Percentiles rank a stretch among this genome's conserved stretches.
These are phyloP conservation scores for Cenococcum geophilum DNA, from an alignment of 495 filamentous ascomycete genomes.

Conservation along the genomic window DNA sequence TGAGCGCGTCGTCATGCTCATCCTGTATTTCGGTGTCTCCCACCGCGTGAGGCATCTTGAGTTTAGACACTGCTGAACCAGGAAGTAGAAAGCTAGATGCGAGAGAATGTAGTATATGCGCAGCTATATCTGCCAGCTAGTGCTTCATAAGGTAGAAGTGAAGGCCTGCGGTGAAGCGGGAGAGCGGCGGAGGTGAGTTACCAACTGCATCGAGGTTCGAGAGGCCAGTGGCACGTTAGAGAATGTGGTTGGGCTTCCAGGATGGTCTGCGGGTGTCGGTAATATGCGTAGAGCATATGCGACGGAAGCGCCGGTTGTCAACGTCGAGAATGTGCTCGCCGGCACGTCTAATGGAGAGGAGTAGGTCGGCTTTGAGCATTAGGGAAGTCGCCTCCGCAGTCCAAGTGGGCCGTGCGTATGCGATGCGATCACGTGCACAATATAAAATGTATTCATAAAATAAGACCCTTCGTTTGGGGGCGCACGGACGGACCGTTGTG, in stretches of 20 bases:
- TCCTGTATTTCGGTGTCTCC: conserved; percentile 9
- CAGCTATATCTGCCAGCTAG: not conserved
- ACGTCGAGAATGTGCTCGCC: not conserved
- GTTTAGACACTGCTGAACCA: too few species aligned
- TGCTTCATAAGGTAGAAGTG: not conserved
- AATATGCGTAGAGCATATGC: not conserved
- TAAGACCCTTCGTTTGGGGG: too few species aligned
- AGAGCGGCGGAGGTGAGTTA: not conserved
- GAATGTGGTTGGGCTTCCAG: not conserved
- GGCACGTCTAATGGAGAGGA: not conserved
- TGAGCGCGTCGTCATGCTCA: conserved; percentile 15
- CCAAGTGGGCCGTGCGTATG: not conserved
- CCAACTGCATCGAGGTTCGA: not conserved
- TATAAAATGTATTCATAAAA: not conserved
- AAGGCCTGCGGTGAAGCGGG: not conserved
- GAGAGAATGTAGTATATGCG: too few species aligned
- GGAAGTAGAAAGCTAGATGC: too few species aligned
- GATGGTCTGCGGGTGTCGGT: not conserved
- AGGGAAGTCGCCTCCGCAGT: not conserved
- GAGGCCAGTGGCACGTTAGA: not conserved
- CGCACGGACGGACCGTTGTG: too few species aligned
- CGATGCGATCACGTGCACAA: not conserved
- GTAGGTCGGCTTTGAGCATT: not conserved
- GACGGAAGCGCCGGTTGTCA: not conserved
- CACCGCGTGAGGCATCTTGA: conserved; percentile 22